Conservation (phyloP, 371 early-diverging fungal species). For the Zychaea mexicana region DNA sequence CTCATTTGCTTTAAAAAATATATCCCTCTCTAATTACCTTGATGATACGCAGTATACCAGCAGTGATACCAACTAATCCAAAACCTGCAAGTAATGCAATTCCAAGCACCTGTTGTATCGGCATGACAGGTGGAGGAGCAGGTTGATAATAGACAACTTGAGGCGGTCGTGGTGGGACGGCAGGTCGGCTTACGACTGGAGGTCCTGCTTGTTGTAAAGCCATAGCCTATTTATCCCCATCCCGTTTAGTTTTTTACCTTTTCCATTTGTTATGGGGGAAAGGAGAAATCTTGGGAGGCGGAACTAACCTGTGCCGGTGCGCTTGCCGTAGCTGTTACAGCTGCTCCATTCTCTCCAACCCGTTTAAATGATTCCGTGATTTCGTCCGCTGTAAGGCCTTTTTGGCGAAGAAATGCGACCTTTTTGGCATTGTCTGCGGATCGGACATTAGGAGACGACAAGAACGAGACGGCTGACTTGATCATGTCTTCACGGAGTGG, state of each 20-base stretch:
- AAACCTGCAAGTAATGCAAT: conserved; percentile 41
- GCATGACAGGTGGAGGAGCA: conserved; percentile 31
- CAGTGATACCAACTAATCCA: conserved; percentile 42
- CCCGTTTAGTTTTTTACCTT: conserved; percentile 23
- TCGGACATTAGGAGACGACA: conserved; percentile 59
- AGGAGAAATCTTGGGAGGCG: not conserved
- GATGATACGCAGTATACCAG: conserved; percentile 38
- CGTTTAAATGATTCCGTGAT: conserved; percentile 60
- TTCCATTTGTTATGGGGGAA: not conserved
- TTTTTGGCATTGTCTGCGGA: conserved; percentile 62
- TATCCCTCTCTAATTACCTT: conserved; percentile 29
- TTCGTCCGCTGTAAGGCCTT: conserved; percentile 59
- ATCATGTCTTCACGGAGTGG: conserved; percentile 58
- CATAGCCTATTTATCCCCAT: conserved; percentile 12
- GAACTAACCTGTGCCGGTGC: conserved; percentile 2
- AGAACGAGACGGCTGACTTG: conserved; percentile 58
- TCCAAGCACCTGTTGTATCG: conserved; percentile 35
- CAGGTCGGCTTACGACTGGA: conserved; percentile 16
- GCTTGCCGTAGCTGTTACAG: not conserved
- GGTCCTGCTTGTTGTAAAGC: conserved; percentile 1
- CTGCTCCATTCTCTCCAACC: conserved; percentile 17
- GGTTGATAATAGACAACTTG: conserved; percentile 39
- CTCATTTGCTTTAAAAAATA: not conserved
- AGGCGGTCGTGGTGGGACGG: conserved; percentile 12
- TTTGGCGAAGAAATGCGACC: conserved; percentile 62